Base-by-base conservation (phyloP, 345 rosid species). In the Fremontodendron californicum region DNA sequence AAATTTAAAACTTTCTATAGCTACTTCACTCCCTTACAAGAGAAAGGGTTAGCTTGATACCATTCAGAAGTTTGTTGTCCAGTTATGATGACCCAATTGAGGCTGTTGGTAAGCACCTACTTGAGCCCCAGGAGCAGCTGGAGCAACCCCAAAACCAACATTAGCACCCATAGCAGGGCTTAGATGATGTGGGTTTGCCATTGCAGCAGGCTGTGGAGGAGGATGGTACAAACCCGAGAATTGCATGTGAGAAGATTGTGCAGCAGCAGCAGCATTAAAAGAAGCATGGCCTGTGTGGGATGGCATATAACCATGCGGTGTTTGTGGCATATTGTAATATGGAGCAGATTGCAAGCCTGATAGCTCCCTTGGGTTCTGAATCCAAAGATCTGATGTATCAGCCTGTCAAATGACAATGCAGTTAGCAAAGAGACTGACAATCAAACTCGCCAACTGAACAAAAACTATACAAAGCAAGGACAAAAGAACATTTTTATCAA, bases 201-300 rank as follows among this genome's bases (percentile, higher is more conserved):
- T 87, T 58, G 93, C 87, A 54, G 89, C 84, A 15, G 93, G 89
- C 81, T 92, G 98, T 12, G 90, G 88, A 25, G 90, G 79, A 33
- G 97, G 90, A 80, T 93, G 92, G 82, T 85, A 95, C 71, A 92
- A 62, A 69, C 98, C 98, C 1, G 92, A 86, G 81, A 87, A 95
- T 81, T 93, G 99, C 96, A 95, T 89, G 77, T 93, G 99, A 21
- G 98, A 89, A 76, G 99, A 92, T 80, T 93, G 97, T 13, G 97
- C 81, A 5, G 87, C 89, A n/a, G 87, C 89, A 27, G 93, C 93
- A 10, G 90, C 90, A 70, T 89, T 93, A 81, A 90, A 93, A 11
- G 99, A 90, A 16, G 90, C 88, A 79, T 90, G 97, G 23, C 89
- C 88, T 18, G 93, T 83, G 83, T 89, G 99, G 67, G 98, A 88